Evolutionary conservation across 2,329 filamentous ascomycete species (phyloP), one percentile per base, ranked within the genome.

Genomic region (Neobulgaria alba): DNA sequence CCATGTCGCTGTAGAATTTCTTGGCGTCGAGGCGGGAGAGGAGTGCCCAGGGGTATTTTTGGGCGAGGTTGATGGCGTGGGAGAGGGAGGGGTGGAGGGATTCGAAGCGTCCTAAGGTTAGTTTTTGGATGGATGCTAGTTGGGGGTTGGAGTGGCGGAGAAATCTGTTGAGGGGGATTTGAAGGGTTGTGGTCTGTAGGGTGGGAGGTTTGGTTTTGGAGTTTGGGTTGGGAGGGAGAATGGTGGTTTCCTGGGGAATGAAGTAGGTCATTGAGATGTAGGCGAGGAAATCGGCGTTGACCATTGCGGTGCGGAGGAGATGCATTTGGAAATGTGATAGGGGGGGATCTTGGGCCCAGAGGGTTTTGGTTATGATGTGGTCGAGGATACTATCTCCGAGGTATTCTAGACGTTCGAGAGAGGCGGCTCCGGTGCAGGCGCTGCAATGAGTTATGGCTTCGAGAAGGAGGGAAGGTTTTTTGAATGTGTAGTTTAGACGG

Each of bases 301-400:
- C 87, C 35, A 89, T 67, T 0, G 85, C 81, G 1, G 82, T 79
- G 42, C 85, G 81, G 41, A 90, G 66, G 2, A 78, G 65, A 52
- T 94, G 87, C 76, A 96, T 85, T n/a, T 73, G 64, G 36, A 67
- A 63, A 36, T 75, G 73, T 2, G 66, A 59, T 9, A 75, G 61
- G 2, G 68, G 56, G 23, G 23, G 23, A 12, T 7, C 23, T 36
- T 77, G 56, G 0, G 64, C 63, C 2, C 57, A 49, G 4, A 90
- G 63, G n/a, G 64, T 68, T 0, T 64, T 67, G 5, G 85, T 77
- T 36, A 95, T 67, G 41, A 95, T 67, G 51, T 79, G 73, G 61
- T 96, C 90, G 0, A 96, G 74, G 2, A 95, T 68, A 0, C 87
- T 76, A 52, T 96, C 90, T 1, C 90, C 90, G 0, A 95, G 66